phyloP scores from a whole-genome alignment of 148 eudicot species.

The Heliosperma pusillum region DNA sequence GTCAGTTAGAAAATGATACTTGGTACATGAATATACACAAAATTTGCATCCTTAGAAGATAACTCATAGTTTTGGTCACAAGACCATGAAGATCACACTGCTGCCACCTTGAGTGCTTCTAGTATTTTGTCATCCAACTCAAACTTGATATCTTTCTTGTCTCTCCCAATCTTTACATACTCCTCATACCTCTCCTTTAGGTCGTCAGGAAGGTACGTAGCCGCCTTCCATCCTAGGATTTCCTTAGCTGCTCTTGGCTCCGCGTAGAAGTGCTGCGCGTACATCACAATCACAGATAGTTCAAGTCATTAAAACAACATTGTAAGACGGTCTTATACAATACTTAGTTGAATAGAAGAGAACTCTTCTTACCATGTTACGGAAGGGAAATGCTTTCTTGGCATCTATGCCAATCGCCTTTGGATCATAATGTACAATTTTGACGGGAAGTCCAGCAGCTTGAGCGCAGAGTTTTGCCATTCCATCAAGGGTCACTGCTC shows the following conservation, averaged over 20 bases:
- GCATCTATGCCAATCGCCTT: constrained; percentile 83
- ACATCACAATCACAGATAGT: constrained; percentile 11
- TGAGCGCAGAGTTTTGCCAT: constrained; percentile 87
- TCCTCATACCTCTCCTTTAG: constrained; percentile 82
- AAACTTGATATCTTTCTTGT: constrained; percentile 69
- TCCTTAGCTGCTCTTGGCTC: constrained; percentile 96
- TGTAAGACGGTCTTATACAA: background rate
- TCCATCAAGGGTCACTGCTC: constrained; percentile 91
- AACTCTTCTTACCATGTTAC: constrained; percentile 59
- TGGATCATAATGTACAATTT: constrained; percentile 88
- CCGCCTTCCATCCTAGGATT: constrained; percentile 57
- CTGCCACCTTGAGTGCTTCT: constrained; percentile 59
- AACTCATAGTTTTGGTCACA: constrained; percentile 5
- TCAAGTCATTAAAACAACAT: background rate
- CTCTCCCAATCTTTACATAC: constrained; percentile 92
- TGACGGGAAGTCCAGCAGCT: constrained; percentile 71
- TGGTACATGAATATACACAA: constrained; percentile 10
- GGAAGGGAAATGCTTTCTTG: constrained; percentile 94
- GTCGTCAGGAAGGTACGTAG: constrained; percentile 75
- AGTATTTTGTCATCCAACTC: constrained; percentile 83
- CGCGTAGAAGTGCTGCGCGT: constrained; percentile 79
- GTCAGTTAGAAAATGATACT: too few species aligned
- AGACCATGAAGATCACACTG: constrained; percentile 25
- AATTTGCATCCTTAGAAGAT: constrained; percentile 16
- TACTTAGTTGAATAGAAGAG: background rate